These are phyloP conservation scores for Parastagonospora nodorum DNA, from an alignment of 2,329 filamentous ascomycete species.

Conservation along the genomic window DNA sequence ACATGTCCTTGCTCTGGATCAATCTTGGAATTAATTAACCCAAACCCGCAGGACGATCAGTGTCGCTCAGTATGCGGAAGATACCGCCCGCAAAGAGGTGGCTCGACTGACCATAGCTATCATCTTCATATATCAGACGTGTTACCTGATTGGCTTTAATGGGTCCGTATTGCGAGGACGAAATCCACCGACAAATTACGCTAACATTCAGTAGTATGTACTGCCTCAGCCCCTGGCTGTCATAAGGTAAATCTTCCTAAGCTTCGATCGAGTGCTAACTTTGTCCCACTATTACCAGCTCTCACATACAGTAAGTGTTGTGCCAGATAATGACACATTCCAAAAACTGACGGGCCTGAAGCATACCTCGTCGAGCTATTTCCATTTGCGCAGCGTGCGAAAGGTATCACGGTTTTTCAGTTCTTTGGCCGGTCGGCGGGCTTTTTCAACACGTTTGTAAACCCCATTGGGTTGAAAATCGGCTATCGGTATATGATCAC, in stretches of 20 bases:
- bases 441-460: slow-evolving; percentile 64
- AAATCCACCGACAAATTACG: no score
- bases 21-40: no score
- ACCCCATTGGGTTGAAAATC: slow-evolving; percentile 65
- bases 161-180: slow-evolving; percentile 17
- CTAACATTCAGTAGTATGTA: no score
- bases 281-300: slow-evolving; percentile 22
- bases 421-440: slow-evolving; percentile 65
- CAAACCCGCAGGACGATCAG: slow-evolving; percentile 38
- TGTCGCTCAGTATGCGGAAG: slow-evolving; percentile 55
- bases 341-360: slow-evolving; percentile 24
- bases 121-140: slow-evolving; percentile 56
- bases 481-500: slow-evolving; percentile 69
- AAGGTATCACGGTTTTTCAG: slow-evolving; percentile 62
- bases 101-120: slow-evolving; percentile 51
- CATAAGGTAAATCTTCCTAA: no score
- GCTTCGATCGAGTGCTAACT: no score
- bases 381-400: slow-evolving; percentile 55
- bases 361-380: slow-evolving; percentile 58
- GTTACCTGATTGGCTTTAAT: slow-evolving; percentile 67
- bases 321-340: not conserved
- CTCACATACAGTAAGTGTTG: slow-evolving; percentile 59
- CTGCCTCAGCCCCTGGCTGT: no score
- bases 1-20: no score
- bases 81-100: slow-evolving; percentile 38